Percentiles rank a stretch among this genome's conserved stretches.
Conservation (phyloP, 352 stramenopile genomes). For the Phytophthora pluvialis region DNA sequence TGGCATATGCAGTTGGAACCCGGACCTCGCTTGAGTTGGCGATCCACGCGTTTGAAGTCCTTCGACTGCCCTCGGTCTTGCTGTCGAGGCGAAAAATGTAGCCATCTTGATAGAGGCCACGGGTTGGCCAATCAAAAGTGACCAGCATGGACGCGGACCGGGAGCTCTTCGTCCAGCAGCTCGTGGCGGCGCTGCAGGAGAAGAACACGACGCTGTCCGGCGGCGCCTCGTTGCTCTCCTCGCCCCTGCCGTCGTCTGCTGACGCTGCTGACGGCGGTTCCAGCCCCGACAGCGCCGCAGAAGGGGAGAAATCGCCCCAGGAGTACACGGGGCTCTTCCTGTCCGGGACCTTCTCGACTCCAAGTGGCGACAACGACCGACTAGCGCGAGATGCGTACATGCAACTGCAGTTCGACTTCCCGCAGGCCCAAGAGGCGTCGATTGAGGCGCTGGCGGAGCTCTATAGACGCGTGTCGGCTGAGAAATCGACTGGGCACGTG, state of each 20-base stretch:
- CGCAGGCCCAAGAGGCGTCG: conserved; percentile 41
- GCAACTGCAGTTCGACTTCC: conserved; percentile 68
- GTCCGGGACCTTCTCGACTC: not conserved
- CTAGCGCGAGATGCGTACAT: conserved; percentile 47
- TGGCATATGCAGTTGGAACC: no score
- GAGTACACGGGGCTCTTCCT: conserved; percentile 35
- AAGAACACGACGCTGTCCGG: conserved; percentile 47
- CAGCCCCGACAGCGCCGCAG: conserved; percentile 23
- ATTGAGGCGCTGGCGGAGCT: conserved; percentile 48
- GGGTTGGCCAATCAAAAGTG: not conserved
- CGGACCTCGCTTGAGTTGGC: no score
- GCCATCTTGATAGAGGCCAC: not conserved
- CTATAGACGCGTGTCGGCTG: conserved; percentile 41
- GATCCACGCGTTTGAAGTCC: no score
- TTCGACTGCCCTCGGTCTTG: no score
- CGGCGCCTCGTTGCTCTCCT: conserved; percentile 2
- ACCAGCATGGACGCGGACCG: conserved; percentile 40
- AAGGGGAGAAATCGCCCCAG: conserved; percentile 22
- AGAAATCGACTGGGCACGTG: conserved; percentile 9
- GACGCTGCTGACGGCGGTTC: conserved; percentile 2
- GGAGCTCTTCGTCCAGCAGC: conserved; percentile 58
- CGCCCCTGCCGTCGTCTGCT: conserved; percentile 2
- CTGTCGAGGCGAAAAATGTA: not conserved
- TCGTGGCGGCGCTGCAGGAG: conserved; percentile 63
- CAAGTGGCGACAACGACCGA: conserved; percentile 11